These are phyloP conservation scores for Grosmannia serpens DNA, from an alignment of 2,329 filamentous ascomycete species.

Conservation along the genomic window DNA sequence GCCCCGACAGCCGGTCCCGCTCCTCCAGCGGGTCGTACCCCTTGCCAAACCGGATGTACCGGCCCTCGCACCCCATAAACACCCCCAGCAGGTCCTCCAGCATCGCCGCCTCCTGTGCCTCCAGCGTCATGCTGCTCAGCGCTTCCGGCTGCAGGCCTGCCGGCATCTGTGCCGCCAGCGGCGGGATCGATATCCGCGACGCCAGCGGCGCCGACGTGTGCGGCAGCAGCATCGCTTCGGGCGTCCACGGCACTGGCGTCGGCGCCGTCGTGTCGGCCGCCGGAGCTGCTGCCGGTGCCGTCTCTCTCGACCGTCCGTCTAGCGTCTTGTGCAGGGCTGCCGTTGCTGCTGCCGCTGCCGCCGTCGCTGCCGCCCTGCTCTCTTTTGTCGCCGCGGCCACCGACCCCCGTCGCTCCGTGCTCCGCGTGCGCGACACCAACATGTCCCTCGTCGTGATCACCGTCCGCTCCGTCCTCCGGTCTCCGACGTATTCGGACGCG, in stretches of 20 bases:
- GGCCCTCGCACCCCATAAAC: slow-evolving; percentile 98
- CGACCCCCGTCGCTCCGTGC: slow-evolving; percentile 35
- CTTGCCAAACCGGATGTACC: slow-evolving; percentile 81
- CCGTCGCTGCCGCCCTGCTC: slow-evolving; percentile 20
- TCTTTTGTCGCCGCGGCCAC: slow-evolving; percentile 16
- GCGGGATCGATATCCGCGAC: slow-evolving; percentile 42
- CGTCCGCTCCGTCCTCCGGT: slow-evolving; percentile 43
- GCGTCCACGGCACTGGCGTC: slow-evolving; percentile 52
- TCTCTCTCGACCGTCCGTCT: neutral
- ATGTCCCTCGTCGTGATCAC: slow-evolving; percentile 50
- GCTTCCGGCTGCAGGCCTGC: slow-evolving; percentile 54
- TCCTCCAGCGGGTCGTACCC: slow-evolving; percentile 76
- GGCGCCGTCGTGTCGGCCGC: slow-evolving; percentile 17
- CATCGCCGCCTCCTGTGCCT: slow-evolving; percentile 75
- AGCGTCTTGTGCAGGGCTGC: neutral
- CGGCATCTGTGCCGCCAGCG: slow-evolving; percentile 64
- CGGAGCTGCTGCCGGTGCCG: neutral
- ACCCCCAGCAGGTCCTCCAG: slow-evolving; percentile 87
- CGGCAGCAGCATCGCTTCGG: slow-evolving; percentile 61
- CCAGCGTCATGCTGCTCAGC: slow-evolving; percentile 60
- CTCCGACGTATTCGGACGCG: slow-evolving; percentile 24
- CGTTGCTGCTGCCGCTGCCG: slow-evolving; percentile 14
- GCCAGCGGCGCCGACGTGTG: slow-evolving; percentile 63
- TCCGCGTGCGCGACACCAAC: slow-evolving; percentile 45
- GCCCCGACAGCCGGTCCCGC: slow-evolving; percentile 75